Base-by-base conservation (phyloP, 1,284 basidiomycete species). In the Afroboletus lepidellus region DNA sequence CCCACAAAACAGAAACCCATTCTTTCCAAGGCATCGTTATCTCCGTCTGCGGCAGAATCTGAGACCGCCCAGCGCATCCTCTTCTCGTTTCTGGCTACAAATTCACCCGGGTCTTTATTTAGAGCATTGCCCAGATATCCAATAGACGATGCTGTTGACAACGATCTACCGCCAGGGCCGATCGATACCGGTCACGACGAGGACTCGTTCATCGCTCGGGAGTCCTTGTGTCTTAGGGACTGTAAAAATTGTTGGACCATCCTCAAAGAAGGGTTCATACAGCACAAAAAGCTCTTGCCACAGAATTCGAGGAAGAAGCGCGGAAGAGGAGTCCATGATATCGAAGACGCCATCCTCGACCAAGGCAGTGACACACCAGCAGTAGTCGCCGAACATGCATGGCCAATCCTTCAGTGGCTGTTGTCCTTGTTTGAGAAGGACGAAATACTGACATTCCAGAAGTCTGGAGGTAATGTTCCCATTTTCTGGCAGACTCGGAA, bases 351-450 rank as follows among this genome's bases (percentile, higher is more conserved):
- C 5, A 54, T 44, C 36, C 65, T 68, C 27, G 66, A 62, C 21
- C 60, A 66, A 34, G 64, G 51, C 15, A 60, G 47, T 36, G 61
- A 37, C 11, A 65, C 71, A 3, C 69, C 69, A 33, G 61, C 66
- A 33, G 61, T 76, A 27, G 74, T 89, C 25, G 80, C 78, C 25
- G 74, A 77, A 48, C 69, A 81, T 57, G 80, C 85, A 11, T 90
- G 87, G 87, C 75, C 77, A 27, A 64, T 84, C 20, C 72, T 90
- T 20, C 77, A 81, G 23, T 88, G 84, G 82, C 59, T 89, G 3
- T 43, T 90, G n/a, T 60, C 67, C 21, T 55, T 87, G 16, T 85
- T 87, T 55, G 85, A 90, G 63, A 77, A 75, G 57, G 85, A 89
- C 57, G 80, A 86, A 61, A 43, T 41, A 13, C 55, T 69, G 43